phyloP scores from a whole-genome alignment of 2,329 filamentous ascomycete genomes.

The Alternaria dauci region DNA sequence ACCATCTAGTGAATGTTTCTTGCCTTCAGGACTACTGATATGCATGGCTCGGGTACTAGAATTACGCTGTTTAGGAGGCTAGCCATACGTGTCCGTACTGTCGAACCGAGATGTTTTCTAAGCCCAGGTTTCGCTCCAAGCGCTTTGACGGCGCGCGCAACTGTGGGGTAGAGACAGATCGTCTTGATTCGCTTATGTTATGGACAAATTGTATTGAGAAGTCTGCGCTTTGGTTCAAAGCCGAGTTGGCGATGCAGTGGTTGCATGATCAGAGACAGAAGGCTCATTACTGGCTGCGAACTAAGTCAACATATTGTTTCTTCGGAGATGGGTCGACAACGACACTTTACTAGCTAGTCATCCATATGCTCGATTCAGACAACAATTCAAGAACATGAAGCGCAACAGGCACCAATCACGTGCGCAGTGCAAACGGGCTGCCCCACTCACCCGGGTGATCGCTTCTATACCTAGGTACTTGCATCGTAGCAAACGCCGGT shows the following conservation, averaged over 20 bases:
- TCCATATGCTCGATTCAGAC: neutral
- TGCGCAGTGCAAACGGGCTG: conserved; percentile 12
- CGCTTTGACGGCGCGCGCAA: neutral
- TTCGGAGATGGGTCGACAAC: neutral
- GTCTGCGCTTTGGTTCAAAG: neutral
- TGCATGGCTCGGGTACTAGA: neutral
- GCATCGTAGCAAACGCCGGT: neutral
- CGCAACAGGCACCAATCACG: conserved; percentile 4
- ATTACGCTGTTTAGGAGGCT: neutral
- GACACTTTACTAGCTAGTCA: neutral
- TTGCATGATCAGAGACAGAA: neutral
- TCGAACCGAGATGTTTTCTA: conserved; percentile 10
- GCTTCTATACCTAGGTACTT: neutral
- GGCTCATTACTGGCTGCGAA: neutral
- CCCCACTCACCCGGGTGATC: conserved; percentile 13
- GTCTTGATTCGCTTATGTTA: neutral
- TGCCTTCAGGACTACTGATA: neutral
- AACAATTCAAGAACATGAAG: neutral
- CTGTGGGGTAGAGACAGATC: neutral
- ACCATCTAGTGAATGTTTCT: neutral
- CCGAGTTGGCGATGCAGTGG: neutral
- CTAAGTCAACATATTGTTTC: neutral
- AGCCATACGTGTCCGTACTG: conserved; percentile 13
- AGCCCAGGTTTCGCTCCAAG: neutral
- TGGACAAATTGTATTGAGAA: neutral